Evolutionary conservation across 148 eudicot species (phyloP).

Genomic region (Camellia japonica): DNA sequence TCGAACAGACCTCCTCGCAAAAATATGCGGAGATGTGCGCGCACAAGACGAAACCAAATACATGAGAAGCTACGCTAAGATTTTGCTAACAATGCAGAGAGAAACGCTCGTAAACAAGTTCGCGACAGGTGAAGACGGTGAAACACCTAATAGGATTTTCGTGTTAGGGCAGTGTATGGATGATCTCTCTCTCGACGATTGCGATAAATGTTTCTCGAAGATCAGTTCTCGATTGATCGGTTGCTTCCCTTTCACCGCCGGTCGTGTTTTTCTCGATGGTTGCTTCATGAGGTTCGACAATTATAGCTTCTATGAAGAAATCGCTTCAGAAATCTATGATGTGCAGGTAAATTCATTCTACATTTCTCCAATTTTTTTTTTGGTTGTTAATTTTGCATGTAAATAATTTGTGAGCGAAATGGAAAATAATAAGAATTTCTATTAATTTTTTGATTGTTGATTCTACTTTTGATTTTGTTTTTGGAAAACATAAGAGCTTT

Average conservation of each 20-base stretch:
- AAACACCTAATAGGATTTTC: not conserved
- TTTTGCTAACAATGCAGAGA: not conserved
- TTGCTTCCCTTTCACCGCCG: conserved; percentile 13
- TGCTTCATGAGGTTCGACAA: conserved; percentile 12
- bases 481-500: not conserved
- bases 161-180: not conserved
- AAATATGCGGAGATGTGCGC: not conserved
- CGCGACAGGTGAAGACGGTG: not conserved
- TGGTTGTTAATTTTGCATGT: not conserved
- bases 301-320: conserved; percentile 6
- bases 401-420: not conserved
- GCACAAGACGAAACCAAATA: not conserved
- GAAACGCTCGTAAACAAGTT: not conserved
- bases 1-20: not conserved
- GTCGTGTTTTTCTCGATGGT: not conserved
- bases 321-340: not conserved
- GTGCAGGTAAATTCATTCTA: not conserved
- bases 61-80: not conserved
- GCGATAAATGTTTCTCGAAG: not conserved
- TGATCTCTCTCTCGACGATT: not conserved
- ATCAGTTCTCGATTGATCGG: not conserved
- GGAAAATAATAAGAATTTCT: too few species aligned
- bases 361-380: not conserved
- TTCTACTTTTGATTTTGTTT: not conserved
- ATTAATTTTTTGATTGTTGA: too few species aligned